phyloP scores from a whole-genome alignment of 2,329 filamentous ascomycete species.

The Scopulariopsis brevicaulis region DNA sequence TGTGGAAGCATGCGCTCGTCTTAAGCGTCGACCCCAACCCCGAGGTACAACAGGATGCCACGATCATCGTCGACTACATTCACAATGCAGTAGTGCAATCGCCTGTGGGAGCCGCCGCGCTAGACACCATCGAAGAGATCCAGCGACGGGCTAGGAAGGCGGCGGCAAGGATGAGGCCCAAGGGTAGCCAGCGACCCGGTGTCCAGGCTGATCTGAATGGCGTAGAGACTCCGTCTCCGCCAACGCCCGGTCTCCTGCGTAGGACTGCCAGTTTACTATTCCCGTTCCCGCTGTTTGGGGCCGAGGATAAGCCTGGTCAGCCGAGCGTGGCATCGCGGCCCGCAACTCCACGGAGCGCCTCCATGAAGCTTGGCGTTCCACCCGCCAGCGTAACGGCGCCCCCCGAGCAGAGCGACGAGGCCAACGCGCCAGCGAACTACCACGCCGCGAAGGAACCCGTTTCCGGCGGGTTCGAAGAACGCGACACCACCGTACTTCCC shows the following conservation, averaged over 20 bases:
- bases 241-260: constrained; percentile 47
- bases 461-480: constrained; percentile 62
- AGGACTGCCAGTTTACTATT: constrained; percentile 54
- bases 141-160: constrained; percentile 36
- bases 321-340: constrained; percentile 15
- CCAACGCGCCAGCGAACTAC: constrained; percentile 57
- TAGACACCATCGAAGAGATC: constrained; percentile 65
- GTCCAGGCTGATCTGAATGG: constrained; percentile 23
- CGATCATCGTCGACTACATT: constrained; percentile 76
- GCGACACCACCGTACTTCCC: constrained; percentile 46
- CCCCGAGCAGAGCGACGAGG: constrained; percentile 64
- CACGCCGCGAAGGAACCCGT: constrained; percentile 65
- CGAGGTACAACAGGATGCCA: constrained; percentile 78
- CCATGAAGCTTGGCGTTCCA: constrained; percentile 25
- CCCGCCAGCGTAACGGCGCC: constrained; percentile 37
- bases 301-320: constrained; percentile 30
- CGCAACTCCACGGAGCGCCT: constrained; percentile 17
- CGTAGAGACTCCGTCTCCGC: constrained; percentile 27
- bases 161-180: constrained; percentile 29
- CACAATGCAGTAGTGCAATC: constrained; percentile 70
- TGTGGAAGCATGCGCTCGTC: constrained; percentile 89
- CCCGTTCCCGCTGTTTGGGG: constrained; percentile 37
- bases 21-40: constrained; percentile 91
- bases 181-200: constrained; percentile 29
- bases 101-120: constrained; percentile 58